Percentiles rank a stretch among this genome's conserved stretches.
These are phyloP conservation scores for Bipolaris gigantea DNA, from an alignment of 2,329 filamentous ascomycete genomes.

Conservation along the genomic window DNA sequence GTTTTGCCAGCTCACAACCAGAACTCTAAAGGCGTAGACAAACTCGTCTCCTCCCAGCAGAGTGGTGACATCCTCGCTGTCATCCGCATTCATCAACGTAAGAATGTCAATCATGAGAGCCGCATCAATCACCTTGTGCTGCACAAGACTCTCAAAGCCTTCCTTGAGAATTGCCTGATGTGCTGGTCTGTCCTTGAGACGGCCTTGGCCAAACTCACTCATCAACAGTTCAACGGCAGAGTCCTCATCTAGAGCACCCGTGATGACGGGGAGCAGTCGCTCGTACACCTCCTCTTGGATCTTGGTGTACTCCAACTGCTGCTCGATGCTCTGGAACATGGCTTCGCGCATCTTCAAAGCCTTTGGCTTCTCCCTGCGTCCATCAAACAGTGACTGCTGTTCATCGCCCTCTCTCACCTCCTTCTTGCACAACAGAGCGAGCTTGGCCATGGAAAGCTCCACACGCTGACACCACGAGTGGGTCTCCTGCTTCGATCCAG, in stretches of 20 bases:
- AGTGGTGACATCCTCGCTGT: slow-evolving; percentile 42
- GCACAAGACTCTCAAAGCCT: slow-evolving; percentile 69
- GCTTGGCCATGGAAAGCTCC: slow-evolving; percentile 84
- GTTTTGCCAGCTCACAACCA: slow-evolving; percentile 58
- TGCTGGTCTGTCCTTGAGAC: slow-evolving; percentile 62
- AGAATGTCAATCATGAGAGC: slow-evolving; percentile 71
- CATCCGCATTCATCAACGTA: slow-evolving; percentile 70
- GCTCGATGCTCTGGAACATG: slow-evolving; percentile 51
- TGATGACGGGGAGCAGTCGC: slow-evolving; percentile 69
- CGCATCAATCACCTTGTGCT: slow-evolving; percentile 66
- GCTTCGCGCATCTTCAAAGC: slow-evolving; percentile 46
- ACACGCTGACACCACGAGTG: slow-evolving; percentile 93
- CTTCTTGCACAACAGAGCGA: slow-evolving; percentile 58
- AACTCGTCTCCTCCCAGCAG: slow-evolving; percentile 65
- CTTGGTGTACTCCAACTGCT: slow-evolving; percentile 67
- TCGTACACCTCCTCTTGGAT: slow-evolving; percentile 79
- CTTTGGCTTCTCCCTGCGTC: slow-evolving; percentile 31
- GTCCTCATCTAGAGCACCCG: slow-evolving; percentile 74
- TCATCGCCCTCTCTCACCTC: slow-evolving; percentile 51
- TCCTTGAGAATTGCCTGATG: slow-evolving; percentile 73
- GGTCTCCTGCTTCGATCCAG: slow-evolving; percentile 72
- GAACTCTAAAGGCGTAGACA: slow-evolving; percentile 67
- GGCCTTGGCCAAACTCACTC: slow-evolving; percentile 62
- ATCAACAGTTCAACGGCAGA: slow-evolving; percentile 77
- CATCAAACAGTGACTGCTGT: slow-evolving; percentile 48